Evolutionary conservation across 2,329 filamentous ascomycete genomes (phyloP).

Genomic region (Xylariomycetidae sp.): DNA sequence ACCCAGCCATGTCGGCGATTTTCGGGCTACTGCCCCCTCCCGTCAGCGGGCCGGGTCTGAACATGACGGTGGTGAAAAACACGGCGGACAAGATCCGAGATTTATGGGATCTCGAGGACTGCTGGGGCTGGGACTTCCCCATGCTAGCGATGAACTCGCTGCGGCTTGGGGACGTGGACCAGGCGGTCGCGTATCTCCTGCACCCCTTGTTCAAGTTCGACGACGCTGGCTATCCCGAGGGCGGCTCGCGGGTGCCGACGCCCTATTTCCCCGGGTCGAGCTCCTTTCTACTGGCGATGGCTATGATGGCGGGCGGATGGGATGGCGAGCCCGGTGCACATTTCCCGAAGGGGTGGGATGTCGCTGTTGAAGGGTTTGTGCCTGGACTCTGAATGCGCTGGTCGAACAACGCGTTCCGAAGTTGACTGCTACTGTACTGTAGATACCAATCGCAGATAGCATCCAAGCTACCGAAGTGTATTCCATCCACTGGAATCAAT

Average conservation of each 20-base stretch:
- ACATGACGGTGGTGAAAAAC: conserved; percentile 29
- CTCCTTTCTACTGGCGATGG: conserved; percentile 45
- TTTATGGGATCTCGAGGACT: conserved; percentile 34
- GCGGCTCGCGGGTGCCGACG: conserved; percentile 48
- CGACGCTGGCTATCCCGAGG: conserved; percentile 51
- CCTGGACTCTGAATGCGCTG: conserved; percentile 31
- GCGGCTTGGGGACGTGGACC: conserved; percentile 33
- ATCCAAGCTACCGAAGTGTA: too few relatives aligned
- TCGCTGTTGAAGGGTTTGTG: conserved; percentile 43
- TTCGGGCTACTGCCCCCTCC: conserved; percentile 36
- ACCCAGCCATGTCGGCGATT: conserved; percentile 39
- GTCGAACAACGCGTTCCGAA: too few relatives aligned
- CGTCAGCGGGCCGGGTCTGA: conserved; percentile 17
- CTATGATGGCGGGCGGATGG: conserved; percentile 56
- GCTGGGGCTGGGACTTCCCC: conserved; percentile 41
- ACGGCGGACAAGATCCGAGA: conserved; percentile 34
- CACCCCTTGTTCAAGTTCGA: conserved; percentile 50
- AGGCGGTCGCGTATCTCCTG: conserved; percentile 39
- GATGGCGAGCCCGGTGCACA: conserved; percentile 41
- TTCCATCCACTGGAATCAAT: too few relatives aligned
- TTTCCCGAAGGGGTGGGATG: conserved; percentile 45
- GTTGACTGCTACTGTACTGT: too few relatives aligned
- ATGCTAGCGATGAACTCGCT: conserved; percentile 41
- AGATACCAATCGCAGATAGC: too few relatives aligned
- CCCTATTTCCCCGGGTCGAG: conserved; percentile 53